A percentile compares a stretch with the other conserved stretches of the same genome.
Conservation (phyloP, 352 stramenopile species). For the Pythium coloratum region DNA sequence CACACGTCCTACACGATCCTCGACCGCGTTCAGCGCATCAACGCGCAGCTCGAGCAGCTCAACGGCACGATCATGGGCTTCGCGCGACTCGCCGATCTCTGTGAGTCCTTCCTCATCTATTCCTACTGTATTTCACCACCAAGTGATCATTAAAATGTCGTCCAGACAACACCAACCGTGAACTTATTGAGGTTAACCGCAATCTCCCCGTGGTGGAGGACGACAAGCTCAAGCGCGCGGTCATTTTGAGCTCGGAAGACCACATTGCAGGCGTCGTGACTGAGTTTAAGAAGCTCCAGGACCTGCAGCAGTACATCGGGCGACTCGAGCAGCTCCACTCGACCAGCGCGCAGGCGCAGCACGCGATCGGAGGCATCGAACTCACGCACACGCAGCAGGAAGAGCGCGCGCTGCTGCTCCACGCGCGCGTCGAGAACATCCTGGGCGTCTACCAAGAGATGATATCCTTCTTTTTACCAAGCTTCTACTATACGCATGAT, state of each 20-base stretch:
- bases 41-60: conserved; percentile 29
- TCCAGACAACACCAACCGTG: conserved; percentile 40
- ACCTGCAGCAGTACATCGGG: conserved; percentile 45
- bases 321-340: conserved; percentile 39
- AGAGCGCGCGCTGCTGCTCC: conserved; percentile 47
- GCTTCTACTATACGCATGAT: background rate
- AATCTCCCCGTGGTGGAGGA: conserved; percentile 3
- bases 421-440: conserved; percentile 50
- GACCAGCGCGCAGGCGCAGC: conserved; percentile 22
- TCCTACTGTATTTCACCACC: no score
- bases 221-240: conserved; percentile 60
- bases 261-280: conserved; percentile 36
- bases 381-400: conserved; percentile 30
- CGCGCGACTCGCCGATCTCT: conserved; percentile 46
- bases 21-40: conserved; percentile 26
- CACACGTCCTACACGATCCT: conserved; percentile 30
- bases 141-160: no score
- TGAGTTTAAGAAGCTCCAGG: conserved; percentile 48
- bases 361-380: conserved; percentile 39
- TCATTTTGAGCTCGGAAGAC: conserved; percentile 57
- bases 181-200: conserved; percentile 40
- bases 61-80: conserved; percentile 37
- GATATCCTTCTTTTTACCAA: conserved; percentile 35
- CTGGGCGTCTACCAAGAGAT: conserved; percentile 64
- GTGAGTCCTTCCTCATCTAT: conserved; percentile 25